Conservation (phyloP, 306 rosid species). For the Cucumis hystrix region DNA sequence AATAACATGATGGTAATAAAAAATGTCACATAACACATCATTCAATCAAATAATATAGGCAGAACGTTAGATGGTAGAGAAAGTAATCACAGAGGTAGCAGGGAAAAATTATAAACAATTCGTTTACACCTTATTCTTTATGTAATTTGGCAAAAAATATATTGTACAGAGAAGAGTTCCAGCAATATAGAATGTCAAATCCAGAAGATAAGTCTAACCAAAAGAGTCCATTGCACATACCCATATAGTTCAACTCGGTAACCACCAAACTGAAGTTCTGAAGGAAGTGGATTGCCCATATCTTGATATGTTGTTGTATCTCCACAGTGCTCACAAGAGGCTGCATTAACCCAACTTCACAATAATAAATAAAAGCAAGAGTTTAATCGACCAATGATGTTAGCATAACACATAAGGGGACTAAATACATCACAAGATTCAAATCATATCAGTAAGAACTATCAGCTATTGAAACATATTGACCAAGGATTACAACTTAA, state of each 20-base stretch:
- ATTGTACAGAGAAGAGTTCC: neutral
- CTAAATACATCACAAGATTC: neutral
- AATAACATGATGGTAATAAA: neutral
- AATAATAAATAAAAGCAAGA: constrained; percentile 7
- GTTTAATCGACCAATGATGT: neutral
- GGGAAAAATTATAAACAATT: neutral
- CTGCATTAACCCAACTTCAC: constrained; percentile 68
- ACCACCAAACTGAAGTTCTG: constrained; percentile 50
- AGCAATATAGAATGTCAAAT: neutral
- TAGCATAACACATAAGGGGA: neutral
- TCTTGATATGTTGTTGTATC: constrained; percentile 32
- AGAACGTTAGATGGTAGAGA: neutral
- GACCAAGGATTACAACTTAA: neutral
- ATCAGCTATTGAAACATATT: neutral
- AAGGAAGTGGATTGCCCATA: constrained; percentile 44
- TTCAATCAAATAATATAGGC: neutral
- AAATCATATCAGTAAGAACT: neutral
- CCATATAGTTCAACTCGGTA: constrained; percentile 56
- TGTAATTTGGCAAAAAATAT: neutral
- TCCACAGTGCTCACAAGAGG: constrained; percentile 73
- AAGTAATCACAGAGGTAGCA: neutral
- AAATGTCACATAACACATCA: neutral
- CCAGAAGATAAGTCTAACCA: constrained; percentile 4
- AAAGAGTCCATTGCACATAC: constrained; percentile 23
- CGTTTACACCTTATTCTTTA: neutral